These are phyloP conservation scores for Pseudonitzschia delicatissima DNA, from an alignment of 108 stramenopile species.

Conservation along the genomic window DNA sequence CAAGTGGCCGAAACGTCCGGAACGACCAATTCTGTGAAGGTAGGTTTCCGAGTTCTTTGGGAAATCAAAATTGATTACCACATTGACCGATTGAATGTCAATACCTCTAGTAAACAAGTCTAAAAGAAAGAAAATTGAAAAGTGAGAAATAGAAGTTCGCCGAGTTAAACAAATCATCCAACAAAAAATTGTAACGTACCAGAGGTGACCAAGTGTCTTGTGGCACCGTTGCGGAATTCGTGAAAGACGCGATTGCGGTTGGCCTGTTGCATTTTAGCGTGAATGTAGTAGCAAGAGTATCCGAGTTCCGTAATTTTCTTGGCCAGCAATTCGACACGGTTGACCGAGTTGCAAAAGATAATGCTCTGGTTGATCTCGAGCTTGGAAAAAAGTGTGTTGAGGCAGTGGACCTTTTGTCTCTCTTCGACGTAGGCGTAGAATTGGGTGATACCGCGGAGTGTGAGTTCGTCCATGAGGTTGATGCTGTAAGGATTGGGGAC, in stretches of 20 bases:
- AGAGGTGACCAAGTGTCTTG: slow-evolving; percentile 95
- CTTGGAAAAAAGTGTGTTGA: slow-evolving; percentile 97
- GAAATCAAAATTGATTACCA: slow-evolving; percentile 99
- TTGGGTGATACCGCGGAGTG: slow-evolving; percentile 96
- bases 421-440: slow-evolving; percentile 99
- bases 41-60: slow-evolving; percentile 98
- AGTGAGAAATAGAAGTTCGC: neutral
- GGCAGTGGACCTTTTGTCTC: slow-evolving; percentile 97
- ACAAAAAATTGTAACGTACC: slow-evolving; percentile 27
- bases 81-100: slow-evolving; percentile 99
- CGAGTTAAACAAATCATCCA: neutral
- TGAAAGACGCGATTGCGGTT: slow-evolving; percentile 98
- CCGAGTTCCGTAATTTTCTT: slow-evolving; percentile 99
- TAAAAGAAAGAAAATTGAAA: slow-evolving; percentile 18
- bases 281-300: slow-evolving; percentile 99
- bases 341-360: slow-evolving; percentile 99
- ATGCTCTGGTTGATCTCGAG: slow-evolving; percentile 98
- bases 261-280: slow-evolving; percentile 98
- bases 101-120: slow-evolving; percentile 99
- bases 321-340: slow-evolving; percentile 96
- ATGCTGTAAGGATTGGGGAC: slow-evolving; percentile 92
- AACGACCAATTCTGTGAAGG: slow-evolving; percentile 97
- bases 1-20: slow-evolving; percentile 97
- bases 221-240: slow-evolving; percentile 97
- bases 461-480: slow-evolving; percentile 99